phyloP scores from a whole-genome alignment of 2,329 filamentous ascomycete genomes.

The Cadophora malorum region DNA sequence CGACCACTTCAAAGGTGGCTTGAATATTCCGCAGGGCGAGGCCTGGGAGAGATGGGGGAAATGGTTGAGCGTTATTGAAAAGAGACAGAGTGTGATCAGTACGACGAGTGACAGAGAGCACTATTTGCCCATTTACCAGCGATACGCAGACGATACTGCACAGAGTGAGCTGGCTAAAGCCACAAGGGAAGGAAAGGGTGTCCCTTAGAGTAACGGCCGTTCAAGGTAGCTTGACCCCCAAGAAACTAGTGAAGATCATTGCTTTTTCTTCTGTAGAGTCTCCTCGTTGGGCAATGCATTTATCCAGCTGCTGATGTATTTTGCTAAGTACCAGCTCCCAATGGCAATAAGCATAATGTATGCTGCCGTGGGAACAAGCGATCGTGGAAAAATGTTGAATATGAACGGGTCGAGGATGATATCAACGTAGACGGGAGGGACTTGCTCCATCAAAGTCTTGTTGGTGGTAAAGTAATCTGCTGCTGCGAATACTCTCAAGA shows the following conservation, averaged over 20 bases:
- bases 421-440: slow-evolving; percentile 79
- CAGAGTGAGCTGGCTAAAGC: slow-evolving; percentile 67
- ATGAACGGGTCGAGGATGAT: slow-evolving; percentile 86
- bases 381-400: slow-evolving; percentile 78
- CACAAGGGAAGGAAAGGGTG: slow-evolving; percentile 64
- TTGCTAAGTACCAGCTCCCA: slow-evolving; percentile 43
- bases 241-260: background rate
- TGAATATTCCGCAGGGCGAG: slow-evolving; percentile 55
- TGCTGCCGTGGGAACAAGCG: slow-evolving; percentile 72
- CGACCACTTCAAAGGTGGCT: slow-evolving; percentile 73
- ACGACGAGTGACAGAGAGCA: slow-evolving; percentile 72
- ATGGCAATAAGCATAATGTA: slow-evolving; percentile 70
- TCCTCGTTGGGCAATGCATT: background rate
- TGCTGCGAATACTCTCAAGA: slow-evolving; percentile 73
- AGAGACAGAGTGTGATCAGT: slow-evolving; percentile 66
- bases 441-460: slow-evolving; percentile 73
- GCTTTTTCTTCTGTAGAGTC: slow-evolving; percentile 2
- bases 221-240: background rate
- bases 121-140: slow-evolving; percentile 72
- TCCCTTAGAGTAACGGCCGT: slow-evolving; percentile 56
- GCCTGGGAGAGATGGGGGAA: slow-evolving; percentile 69
- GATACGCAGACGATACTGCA: slow-evolving; percentile 70
- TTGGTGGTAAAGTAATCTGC: slow-evolving; percentile 88
- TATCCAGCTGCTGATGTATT: slow-evolving; percentile 39
- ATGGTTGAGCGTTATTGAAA: slow-evolving; percentile 66